Evolutionary conservation across 1,139 yeast species (phyloP).

Genomic region (Meyerozyma guilliermondii): DNA sequence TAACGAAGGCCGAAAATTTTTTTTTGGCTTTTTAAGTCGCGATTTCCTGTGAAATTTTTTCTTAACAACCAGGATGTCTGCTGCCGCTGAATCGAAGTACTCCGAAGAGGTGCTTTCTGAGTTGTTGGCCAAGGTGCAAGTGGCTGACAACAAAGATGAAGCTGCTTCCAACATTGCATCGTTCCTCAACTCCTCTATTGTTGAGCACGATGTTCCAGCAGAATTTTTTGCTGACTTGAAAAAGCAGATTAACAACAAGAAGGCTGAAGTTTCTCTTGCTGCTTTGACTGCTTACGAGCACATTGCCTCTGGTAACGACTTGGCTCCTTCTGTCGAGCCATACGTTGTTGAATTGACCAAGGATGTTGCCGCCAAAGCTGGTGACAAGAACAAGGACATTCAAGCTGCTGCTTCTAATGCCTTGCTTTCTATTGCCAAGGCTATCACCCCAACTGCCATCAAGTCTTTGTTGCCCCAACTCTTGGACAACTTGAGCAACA

Average conservation of each 20-base stretch:
- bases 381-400: slow-evolving; percentile 81
- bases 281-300: slow-evolving; percentile 82
- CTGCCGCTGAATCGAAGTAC: slow-evolving; percentile 61
- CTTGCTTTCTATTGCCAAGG: slow-evolving; percentile 68
- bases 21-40: slow-evolving; percentile 3
- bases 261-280: slow-evolving; percentile 54
- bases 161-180: slow-evolving; percentile 90
- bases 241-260: slow-evolving; percentile 73
- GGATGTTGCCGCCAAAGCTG: slow-evolving; percentile 71
- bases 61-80: slow-evolving; percentile 43
- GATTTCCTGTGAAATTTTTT: slow-evolving; percentile 5
- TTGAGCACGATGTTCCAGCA: slow-evolving; percentile 97
- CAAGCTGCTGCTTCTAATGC: slow-evolving; percentile 70
- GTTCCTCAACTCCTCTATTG: slow-evolving; percentile 93
- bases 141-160: slow-evolving; percentile 84
- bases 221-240: slow-evolving; percentile 77
- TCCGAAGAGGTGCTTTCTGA: slow-evolving; percentile 84
- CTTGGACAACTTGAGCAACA: slow-evolving; percentile 58
- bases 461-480: slow-evolving; percentile 85
- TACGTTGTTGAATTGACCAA: slow-evolving; percentile 73
- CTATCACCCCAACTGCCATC: slow-evolving; percentile 90
- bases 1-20: slow-evolving; percentile 3
- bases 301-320: slow-evolving; percentile 75
- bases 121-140: slow-evolving; percentile 86
- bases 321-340: slow-evolving; percentile 94